Evolutionary conservation across 257 asterid genomes (phyloP).

Genomic region (Capsicum baccatum): DNA sequence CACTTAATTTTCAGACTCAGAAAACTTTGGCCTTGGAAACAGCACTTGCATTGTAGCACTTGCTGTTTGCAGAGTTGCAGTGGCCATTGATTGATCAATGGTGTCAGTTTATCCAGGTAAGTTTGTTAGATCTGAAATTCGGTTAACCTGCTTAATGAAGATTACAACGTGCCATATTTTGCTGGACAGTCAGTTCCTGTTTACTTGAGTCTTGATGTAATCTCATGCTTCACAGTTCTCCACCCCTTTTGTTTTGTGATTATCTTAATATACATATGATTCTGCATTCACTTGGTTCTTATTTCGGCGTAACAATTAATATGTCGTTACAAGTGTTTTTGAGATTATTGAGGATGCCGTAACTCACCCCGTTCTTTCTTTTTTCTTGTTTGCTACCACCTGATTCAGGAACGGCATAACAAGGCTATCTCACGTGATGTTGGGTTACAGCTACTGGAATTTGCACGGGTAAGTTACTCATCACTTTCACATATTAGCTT

Average conservation of each 20-base stretch:
- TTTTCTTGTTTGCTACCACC: slow-evolving; percentile 21
- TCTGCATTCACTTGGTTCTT: neutral
- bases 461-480: slow-evolving; percentile 71
- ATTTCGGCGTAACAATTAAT: neutral
- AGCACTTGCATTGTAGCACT: slow-evolving; percentile 98
- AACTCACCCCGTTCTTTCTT: slow-evolving; percentile 7
- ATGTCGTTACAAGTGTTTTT: neutral
- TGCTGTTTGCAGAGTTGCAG: slow-evolving; percentile 84
- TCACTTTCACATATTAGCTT: slow-evolving; percentile 10
- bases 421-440: slow-evolving; percentile 97
- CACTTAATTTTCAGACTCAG: slow-evolving; percentile 72
- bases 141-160: neutral
- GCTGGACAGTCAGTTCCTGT: neutral
- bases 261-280: neutral
- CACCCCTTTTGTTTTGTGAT: neutral
- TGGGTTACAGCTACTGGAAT: slow-evolving; percentile 96
- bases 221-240: neutral
- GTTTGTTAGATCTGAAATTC: neutral
- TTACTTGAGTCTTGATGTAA: neutral
- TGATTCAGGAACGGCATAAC: slow-evolving; percentile 82
- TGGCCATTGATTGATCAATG: slow-evolving; percentile 97
- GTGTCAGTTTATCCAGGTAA: slow-evolving; percentile 96
- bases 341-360: neutral
- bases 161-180: neutral
- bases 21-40: slow-evolving; percentile 95